Base-by-base conservation (phyloP, 1,284 basidiomycete genomes). In the Cystodermella granulosa region DNA sequence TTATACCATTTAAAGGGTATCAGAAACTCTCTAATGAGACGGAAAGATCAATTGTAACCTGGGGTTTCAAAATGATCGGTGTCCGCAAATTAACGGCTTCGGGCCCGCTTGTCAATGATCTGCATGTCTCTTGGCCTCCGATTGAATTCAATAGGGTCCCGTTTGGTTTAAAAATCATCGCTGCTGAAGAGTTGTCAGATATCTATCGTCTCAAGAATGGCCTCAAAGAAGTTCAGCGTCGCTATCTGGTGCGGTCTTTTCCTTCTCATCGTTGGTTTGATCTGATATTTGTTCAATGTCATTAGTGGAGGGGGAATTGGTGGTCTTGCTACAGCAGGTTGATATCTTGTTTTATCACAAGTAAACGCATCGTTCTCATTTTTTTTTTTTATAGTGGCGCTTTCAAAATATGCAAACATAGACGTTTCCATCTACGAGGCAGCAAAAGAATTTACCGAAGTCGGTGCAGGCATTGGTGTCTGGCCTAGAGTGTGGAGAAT, bases 391-490 rank as follows among this genome's bases (percentile, higher is more conserved):
- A 40, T n/a, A 40, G 39, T 40, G 16, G 39, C 39, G 13, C 22
- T 40, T 5, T 40, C 39, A 20, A 40, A 24, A 21, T 40, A 40
- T 24, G 11, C 39, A 20, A 21, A 40, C 21, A 40, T 40, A 8
- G 39, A 18, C 18, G 39, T 40, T 18, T 11, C 6, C 21, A 40
- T 40, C 15, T 40, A 40, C 17, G 39, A 40, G 17, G 39, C 41
- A 8, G 41, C 41, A n/a, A 14, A 5, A 5, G 53, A 60, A 42
- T 68, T 75, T 43, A 54, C 62, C 15, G 68, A 69, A 52, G 57
- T 72, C 28, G 73, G 74, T 4, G 73, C 73, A 6, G 73, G 72
- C 5, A 65, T 78, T 23, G 72, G 68, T 1, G 52, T 78, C 13
- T 75, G 68, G 60, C 68, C 68, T 22, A 65, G 74, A 42, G 55